Percentiles rank a stretch among this genome's conserved stretches.
Evolutionary conservation across 78 protist species (phyloP).

Genomic region (Dictyostelium capitatum): DNA sequence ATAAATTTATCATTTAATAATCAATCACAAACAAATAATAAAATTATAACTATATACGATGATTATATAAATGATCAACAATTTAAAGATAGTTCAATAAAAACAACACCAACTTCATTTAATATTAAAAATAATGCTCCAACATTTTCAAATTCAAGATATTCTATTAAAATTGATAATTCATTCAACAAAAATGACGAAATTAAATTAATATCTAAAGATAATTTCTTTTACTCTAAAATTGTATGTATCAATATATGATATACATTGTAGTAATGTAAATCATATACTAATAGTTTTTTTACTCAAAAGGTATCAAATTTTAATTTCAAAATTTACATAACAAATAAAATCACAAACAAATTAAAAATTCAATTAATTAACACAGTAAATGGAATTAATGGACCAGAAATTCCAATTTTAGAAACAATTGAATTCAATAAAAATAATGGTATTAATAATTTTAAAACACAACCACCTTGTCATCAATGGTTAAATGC

Average conservation of each 20-base stretch:
- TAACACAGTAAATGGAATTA: not conserved
- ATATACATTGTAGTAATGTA: not conserved
- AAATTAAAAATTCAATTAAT: slow-evolving; percentile 5
- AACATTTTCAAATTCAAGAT: slow-evolving; percentile 19
- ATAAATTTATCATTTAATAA: not conserved
- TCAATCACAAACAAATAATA: not conserved
- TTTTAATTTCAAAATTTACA: not conserved
- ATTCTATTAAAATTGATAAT: not conserved
- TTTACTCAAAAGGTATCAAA: not conserved
- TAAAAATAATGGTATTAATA: not conserved
- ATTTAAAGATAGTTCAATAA: not conserved
- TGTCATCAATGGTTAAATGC: slow-evolving; percentile 16
- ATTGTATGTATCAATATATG: not conserved
- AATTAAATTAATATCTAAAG: not conserved
- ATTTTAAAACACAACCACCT: not conserved
- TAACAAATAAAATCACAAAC: not conserved
- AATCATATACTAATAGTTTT: not conserved
- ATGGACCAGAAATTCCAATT: not conserved
- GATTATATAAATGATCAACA: slow-evolving; percentile 7
- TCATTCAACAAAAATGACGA: not conserved
- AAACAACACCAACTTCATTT: not conserved
- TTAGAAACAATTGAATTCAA: not conserved
- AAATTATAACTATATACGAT: not conserved
- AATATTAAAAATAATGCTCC: slow-evolving; percentile 2
- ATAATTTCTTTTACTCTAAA: not conserved